Conservation (phyloP, 495 filamentous ascomycete genomes). For the Aspergillus haitiensis region DNA sequence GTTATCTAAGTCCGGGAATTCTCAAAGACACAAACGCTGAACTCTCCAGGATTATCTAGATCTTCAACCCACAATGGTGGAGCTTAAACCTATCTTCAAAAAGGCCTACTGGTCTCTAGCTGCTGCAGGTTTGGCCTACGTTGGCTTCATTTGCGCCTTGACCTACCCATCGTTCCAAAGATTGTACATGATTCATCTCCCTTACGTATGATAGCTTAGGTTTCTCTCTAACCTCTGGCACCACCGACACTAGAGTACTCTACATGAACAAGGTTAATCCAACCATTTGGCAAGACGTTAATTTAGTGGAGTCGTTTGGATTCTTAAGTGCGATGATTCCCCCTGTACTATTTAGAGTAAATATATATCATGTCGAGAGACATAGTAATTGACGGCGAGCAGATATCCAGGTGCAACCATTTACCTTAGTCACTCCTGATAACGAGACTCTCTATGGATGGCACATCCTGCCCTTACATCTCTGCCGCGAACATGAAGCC, state of each 20-base stretch:
- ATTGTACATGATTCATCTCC: constrained; percentile 36
- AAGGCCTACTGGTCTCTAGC: constrained; percentile 60
- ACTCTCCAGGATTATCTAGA: constrained; percentile 2
- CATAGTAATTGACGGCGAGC: constrained; percentile 14
- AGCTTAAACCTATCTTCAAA: constrained; percentile 50
- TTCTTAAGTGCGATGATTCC: constrained; percentile 64
- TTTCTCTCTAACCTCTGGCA: constrained; percentile 15
- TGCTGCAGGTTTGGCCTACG: constrained; percentile 52
- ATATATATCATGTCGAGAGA: background rate
- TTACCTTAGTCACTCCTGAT: constrained; percentile 56
- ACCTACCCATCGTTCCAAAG: constrained; percentile 52
- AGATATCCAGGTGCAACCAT: constrained; percentile 63
- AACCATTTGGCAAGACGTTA: constrained; percentile 64
- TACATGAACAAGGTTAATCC: constrained; percentile 77
- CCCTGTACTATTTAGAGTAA: background rate
- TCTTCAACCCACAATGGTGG: constrained; percentile 30
- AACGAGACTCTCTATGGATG: constrained; percentile 60
- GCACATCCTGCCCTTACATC: constrained; percentile 59
- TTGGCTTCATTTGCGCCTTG: constrained; percentile 46
- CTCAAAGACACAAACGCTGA: background rate
- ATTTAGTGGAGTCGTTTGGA: constrained; percentile 74
- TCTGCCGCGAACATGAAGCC: constrained; percentile 52
- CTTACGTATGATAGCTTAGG: background rate
- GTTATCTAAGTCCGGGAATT: too few relatives aligned
- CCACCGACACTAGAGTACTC: constrained; percentile 55